Evolutionary conservation across 192 early-diverging fungal species (phyloP).

Genomic region (Backusella tuberculispora): DNA sequence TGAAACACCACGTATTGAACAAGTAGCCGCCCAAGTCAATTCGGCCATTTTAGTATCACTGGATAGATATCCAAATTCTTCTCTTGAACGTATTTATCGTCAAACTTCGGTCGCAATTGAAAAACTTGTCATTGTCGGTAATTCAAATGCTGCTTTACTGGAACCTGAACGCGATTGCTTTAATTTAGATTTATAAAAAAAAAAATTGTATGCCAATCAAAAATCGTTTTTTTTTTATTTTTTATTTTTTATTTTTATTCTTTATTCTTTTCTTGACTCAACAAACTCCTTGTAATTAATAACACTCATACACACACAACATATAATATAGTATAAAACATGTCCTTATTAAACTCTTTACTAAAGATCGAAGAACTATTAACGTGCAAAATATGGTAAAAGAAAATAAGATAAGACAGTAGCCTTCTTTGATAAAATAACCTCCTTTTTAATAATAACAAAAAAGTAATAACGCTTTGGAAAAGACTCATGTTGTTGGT

Average conservation of each 20-base stretch:
- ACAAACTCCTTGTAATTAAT: no score
- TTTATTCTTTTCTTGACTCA: not conserved
- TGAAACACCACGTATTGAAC: constrained; percentile 41
- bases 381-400: constrained; percentile 2
- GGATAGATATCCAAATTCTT: constrained; percentile 19
- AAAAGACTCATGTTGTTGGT: not conserved
- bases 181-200: constrained; percentile 7
- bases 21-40: constrained; percentile 67
- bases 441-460: not conserved
- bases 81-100: constrained; percentile 49
- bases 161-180: constrained; percentile 30
- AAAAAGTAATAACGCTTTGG: not conserved
- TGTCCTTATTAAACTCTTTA: not conserved
- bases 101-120: constrained; percentile 40
- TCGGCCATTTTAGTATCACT: constrained; percentile 54
- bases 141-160: constrained; percentile 47
- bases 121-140: constrained; percentile 37
- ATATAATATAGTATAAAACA: not conserved
- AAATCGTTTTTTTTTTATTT: no score
- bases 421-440: no score
- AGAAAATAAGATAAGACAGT: not conserved
- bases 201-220: not conserved
- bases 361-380: not conserved
- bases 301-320: no score
- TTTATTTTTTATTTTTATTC: not conserved